A percentile compares a stretch with the other conserved stretches of the same genome.
These are phyloP conservation scores for Leptographium lundbergii DNA, from an alignment of 2,329 filamentous ascomycete species.

Conservation along the genomic window DNA sequence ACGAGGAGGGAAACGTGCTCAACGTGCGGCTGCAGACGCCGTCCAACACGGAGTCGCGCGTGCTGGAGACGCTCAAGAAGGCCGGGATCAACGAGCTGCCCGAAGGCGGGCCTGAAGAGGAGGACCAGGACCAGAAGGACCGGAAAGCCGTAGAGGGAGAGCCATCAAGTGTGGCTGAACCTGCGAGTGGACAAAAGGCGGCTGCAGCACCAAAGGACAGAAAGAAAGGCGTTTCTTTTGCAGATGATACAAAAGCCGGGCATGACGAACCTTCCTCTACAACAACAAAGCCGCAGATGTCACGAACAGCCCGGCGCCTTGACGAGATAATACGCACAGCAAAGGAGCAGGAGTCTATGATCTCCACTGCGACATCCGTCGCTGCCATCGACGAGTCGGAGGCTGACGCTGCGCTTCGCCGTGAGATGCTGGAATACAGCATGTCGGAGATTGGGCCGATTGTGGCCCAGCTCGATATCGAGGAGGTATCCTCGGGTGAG, in stretches of 20 bases:
- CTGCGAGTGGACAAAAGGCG: not conserved
- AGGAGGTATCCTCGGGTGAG: slow-evolving; percentile 51
- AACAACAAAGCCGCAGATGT: slow-evolving; percentile 7
- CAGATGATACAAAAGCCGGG: slow-evolving; percentile 43
- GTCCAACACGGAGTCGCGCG: slow-evolving; percentile 50
- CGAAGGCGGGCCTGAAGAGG: slow-evolving; percentile 2
- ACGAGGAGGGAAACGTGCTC: slow-evolving; percentile 78
- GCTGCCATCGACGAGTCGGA: slow-evolving; percentile 62
- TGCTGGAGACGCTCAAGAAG: slow-evolving; percentile 63
- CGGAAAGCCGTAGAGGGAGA: not conserved
- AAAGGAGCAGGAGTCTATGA: slow-evolving; percentile 38
- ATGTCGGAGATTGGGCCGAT: slow-evolving; percentile 81
- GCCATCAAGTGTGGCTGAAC: not conserved
- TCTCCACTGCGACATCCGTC: slow-evolving; percentile 35
- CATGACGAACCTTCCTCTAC: slow-evolving; percentile 17
- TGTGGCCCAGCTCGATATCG: slow-evolving; percentile 80
- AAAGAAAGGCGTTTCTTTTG: slow-evolving; percentile 52
- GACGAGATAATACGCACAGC: slow-evolving; percentile 45
- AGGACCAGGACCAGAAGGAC: not conserved
- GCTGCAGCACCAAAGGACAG: not conserved
- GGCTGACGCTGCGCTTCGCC: slow-evolving; percentile 68
- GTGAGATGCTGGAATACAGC: slow-evolving; percentile 84
- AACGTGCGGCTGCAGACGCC: slow-evolving; percentile 54
- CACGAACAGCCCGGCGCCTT: slow-evolving; percentile 32
- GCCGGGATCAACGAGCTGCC: slow-evolving; percentile 45